Conservation (phyloP, 1,284 basidiomycete species). For the Pulchroboletus neoregius region DNA sequence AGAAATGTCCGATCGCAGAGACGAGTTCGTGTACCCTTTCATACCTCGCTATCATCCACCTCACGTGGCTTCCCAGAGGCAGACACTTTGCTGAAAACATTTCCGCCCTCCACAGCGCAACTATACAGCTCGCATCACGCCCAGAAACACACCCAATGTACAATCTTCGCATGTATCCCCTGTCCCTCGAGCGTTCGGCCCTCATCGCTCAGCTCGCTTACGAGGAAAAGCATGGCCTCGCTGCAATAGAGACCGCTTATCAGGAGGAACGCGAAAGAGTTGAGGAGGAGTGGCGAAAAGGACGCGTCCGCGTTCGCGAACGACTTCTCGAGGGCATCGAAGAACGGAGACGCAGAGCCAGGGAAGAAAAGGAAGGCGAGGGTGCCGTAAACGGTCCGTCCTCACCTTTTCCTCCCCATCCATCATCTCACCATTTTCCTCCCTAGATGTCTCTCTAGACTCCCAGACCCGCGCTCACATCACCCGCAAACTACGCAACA, state of each 20-base stretch:
- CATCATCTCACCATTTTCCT: slow-evolving; percentile 7
- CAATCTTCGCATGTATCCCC: slow-evolving; percentile 63
- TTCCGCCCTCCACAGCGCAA: slow-evolving; percentile 48
- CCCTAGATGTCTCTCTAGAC: slow-evolving; percentile 63
- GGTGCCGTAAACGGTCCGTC: slow-evolving; percentile 58
- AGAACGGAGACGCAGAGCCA: slow-evolving; percentile 65
- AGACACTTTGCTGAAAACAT: slow-evolving; percentile 55
- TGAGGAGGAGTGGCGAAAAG: slow-evolving; percentile 74
- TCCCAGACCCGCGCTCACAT: slow-evolving; percentile 72
- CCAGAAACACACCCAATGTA: slow-evolving; percentile 63
- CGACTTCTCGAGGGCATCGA: slow-evolving; percentile 78
- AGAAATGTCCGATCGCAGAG: slow-evolving; percentile 65
- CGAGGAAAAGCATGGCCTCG: slow-evolving; percentile 61
- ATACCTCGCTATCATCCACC: slow-evolving; percentile 9
- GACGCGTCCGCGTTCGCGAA: slow-evolving; percentile 65
- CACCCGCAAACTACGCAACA: slow-evolving; percentile 76
- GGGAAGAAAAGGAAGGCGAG: slow-evolving; percentile 81
- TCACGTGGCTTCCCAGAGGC: slow-evolving; percentile 35
- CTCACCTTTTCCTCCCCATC: background rate
- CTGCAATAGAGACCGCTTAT: slow-evolving; percentile 61
- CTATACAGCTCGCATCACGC: slow-evolving; percentile 58
- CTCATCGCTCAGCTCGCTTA: slow-evolving; percentile 57
- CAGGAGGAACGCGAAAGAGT: slow-evolving; percentile 73
- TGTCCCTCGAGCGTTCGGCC: slow-evolving; percentile 71
- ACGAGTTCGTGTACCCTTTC: slow-evolving; percentile 53